Percentiles rank a stretch among this genome's conserved stretches.
Conservation (phyloP, 2,329 filamentous ascomycete species). For the Cryphonectria japonica region DNA sequence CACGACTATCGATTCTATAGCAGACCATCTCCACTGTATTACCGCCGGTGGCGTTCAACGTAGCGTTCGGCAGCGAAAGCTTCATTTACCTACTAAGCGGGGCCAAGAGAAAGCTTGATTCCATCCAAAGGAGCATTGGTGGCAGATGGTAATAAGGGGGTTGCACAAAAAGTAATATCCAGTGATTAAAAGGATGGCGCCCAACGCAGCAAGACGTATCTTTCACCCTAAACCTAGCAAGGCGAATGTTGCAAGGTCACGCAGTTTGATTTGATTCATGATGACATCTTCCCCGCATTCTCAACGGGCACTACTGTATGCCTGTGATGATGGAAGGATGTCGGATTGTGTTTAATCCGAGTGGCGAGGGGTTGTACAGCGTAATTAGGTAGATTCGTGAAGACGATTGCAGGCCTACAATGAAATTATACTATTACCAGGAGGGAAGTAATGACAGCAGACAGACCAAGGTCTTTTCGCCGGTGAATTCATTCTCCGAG, state of each 20-base stretch:
- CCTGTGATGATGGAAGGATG: neutral
- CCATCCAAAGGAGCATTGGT: neutral
- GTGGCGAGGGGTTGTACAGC: neutral
- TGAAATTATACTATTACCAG: neutral
- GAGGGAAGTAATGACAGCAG: neutral
- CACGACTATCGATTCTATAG: neutral
- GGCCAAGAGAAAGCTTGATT: neutral
- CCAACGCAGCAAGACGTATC: neutral
- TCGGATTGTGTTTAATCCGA: neutral
- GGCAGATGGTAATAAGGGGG: no score
- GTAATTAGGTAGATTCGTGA: neutral
- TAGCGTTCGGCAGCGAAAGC: neutral
- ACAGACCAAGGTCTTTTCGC: neutral
- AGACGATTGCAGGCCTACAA: no score
- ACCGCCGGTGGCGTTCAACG: neutral
- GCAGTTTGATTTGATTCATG: neutral
- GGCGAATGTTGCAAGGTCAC: neutral
- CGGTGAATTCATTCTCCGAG: neutral
- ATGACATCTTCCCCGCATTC: conserved; percentile 3
- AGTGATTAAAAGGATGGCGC: no score
- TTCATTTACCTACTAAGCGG: neutral
- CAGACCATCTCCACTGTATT: neutral
- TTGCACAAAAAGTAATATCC: no score
- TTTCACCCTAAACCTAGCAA: neutral
- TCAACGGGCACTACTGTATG: neutral